A percentile compares a stretch with the other conserved stretches of the same genome.
Evolutionary conservation across 2,329 filamentous ascomycete species (phyloP).

Genomic region (Alternaria atra): DNA sequence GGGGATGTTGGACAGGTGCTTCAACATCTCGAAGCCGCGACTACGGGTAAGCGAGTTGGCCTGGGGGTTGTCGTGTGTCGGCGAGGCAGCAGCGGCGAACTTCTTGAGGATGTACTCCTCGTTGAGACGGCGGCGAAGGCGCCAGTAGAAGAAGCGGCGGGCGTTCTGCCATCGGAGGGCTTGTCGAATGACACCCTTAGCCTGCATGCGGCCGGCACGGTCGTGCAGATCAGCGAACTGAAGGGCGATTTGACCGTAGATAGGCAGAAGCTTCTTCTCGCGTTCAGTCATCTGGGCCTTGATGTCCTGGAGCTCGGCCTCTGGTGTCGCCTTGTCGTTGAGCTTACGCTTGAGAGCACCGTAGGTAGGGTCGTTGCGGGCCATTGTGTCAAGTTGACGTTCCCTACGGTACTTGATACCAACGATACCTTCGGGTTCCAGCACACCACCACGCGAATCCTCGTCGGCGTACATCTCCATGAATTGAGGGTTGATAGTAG

Average conservation of each 20-base stretch:
- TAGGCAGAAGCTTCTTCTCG: conserved; percentile 87
- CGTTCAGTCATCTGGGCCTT: conserved; percentile 85
- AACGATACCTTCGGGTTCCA: conserved; percentile 97
- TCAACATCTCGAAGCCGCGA: conserved; percentile 76
- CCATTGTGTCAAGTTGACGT: conserved; percentile 97
- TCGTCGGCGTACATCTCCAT: conserved; percentile 99
- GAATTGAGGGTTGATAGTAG: conserved; percentile 92
- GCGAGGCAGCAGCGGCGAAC: conserved; percentile 66
- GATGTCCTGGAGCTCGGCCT: conserved; percentile 79
- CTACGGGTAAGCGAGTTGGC: conserved; percentile 62
- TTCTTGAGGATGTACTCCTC: conserved; percentile 97
- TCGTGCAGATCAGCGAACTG: conserved; percentile 98
- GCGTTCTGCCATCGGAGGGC: conserved; percentile 86
- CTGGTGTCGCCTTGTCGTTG: conserved; percentile 70
- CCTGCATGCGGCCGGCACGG: conserved; percentile 95
- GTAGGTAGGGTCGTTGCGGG: conserved; percentile 86
- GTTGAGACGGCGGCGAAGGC: conserved; percentile 92
- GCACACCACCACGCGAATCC: conserved; percentile 92
- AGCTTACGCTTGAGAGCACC: conserved; percentile 83
- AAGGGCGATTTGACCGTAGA: conserved; percentile 93
- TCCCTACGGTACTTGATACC: conserved; percentile 99
- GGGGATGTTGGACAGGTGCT: conserved; percentile 81
- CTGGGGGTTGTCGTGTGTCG: conserved; percentile 51
- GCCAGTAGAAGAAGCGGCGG: conserved; percentile 99
- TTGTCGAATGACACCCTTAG: conserved; percentile 91